Conservation (phyloP, 2,329 filamentous ascomycete genomes). For the Aureobasidium melanogenum region DNA sequence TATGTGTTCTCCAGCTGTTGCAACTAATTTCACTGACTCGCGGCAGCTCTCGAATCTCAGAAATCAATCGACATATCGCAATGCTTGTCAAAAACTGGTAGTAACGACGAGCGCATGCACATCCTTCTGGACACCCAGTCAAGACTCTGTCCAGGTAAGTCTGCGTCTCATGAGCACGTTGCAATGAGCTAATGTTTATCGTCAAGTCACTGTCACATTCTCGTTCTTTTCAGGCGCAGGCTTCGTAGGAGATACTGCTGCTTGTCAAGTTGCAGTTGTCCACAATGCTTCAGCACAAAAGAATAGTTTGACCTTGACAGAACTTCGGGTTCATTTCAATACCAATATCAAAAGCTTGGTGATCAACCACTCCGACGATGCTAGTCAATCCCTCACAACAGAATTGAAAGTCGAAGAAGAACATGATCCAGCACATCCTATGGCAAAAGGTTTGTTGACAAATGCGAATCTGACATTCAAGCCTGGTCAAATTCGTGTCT, state of each 20-base stretch:
- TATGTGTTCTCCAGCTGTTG: neutral
- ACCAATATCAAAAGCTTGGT: slow-evolving; percentile 8
- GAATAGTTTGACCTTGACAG: neutral
- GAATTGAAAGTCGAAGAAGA: slow-evolving; percentile 8
- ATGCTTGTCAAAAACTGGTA: neutral
- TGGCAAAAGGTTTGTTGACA: slow-evolving; percentile 40
- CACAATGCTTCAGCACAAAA: neutral
- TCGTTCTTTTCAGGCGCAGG: slow-evolving; percentile 13
- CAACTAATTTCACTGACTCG: neutral
- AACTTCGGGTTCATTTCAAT: slow-evolving; percentile 8
- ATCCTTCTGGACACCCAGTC: slow-evolving; percentile 10
- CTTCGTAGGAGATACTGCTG: slow-evolving; percentile 13
- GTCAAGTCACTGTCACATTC: slow-evolving; percentile 10
- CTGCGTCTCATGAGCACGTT: no score
- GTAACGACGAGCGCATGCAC: neutral
- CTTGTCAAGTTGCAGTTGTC: slow-evolving; percentile 9
- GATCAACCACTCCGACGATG: neutral
- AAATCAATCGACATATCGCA: neutral
- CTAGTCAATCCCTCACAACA: neutral
- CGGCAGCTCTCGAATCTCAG: neutral
- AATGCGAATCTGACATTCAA: slow-evolving; percentile 55
- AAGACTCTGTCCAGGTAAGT: slow-evolving; percentile 13
- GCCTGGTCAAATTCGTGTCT: slow-evolving; percentile 60
- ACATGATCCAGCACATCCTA: slow-evolving; percentile 7
- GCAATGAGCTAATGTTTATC: neutral